A percentile compares a stretch with the other conserved stretches of the same genome.
Evolutionary conservation across 179 eudicot genomes (phyloP).

Genomic region (Beta macrorhiza): DNA sequence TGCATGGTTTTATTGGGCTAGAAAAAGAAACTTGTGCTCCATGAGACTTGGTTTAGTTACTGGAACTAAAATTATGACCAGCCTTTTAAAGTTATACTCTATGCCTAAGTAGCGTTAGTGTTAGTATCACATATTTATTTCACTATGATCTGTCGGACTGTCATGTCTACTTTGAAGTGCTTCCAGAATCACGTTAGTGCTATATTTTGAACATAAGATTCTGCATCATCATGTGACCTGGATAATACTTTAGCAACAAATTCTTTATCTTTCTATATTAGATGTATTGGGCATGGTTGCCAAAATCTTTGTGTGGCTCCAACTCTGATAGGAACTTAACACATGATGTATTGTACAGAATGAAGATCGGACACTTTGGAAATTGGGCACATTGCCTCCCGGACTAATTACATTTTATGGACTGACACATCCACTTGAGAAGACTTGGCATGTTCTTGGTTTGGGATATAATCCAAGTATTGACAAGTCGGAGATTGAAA

Average conservation of each 20-base stretch:
- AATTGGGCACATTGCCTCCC: slow-evolving; percentile 88
- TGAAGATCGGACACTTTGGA: slow-evolving; percentile 81
- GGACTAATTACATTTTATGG: slow-evolving; percentile 80
- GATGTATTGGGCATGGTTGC: neutral
- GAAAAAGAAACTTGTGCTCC: neutral
- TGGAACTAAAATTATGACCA: neutral
- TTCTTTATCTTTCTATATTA: neutral
- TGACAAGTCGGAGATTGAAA: slow-evolving; percentile 57
- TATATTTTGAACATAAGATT: neutral
- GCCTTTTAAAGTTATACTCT: neutral
- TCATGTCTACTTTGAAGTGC: neutral
- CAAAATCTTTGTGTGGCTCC: slow-evolving; percentile 9
- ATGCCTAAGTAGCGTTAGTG: neutral
- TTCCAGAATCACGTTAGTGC: neutral
- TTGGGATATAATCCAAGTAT: slow-evolving; percentile 77
- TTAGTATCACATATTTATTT: neutral
- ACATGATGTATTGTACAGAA: slow-evolving; percentile 42
- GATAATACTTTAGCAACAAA: neutral
- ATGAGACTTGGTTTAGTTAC: neutral
- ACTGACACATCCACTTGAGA: slow-evolving; percentile 68
- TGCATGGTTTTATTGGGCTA: neutral
- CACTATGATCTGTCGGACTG: neutral
- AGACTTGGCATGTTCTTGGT: slow-evolving; percentile 91
- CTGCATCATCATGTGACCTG: neutral
- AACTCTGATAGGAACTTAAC: neutral